Percentiles rank a stretch among this genome's conserved stretches.
Conservation (phyloP, 108 stramenopile genomes). For the Epithemia pelagica region DNA sequence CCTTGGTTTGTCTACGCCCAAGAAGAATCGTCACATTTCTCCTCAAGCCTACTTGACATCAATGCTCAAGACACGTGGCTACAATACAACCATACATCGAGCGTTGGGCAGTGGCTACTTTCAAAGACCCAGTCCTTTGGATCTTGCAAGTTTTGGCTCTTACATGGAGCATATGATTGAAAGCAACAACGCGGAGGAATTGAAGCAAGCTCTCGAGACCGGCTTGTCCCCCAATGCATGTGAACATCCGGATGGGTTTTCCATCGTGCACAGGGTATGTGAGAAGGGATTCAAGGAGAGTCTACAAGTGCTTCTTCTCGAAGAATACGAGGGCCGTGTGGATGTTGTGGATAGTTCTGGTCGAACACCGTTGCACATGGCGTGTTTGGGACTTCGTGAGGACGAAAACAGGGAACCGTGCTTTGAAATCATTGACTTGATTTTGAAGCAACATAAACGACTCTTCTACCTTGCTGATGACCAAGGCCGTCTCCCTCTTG, state of each 20-base stretch:
- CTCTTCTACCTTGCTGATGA: neutral
- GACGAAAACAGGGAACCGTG: neutral
- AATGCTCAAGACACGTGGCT: neutral
- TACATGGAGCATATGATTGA: neutral
- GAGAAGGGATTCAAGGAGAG: neutral
- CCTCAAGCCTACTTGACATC: neutral
- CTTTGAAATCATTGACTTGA: neutral
- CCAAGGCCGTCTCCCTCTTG: neutral
- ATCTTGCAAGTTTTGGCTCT: neutral
- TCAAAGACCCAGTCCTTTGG: neutral
- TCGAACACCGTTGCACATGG: neutral
- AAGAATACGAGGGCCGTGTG: neutral
- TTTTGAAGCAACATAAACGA: neutral
- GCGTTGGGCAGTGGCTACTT: neutral
- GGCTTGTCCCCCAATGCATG: neutral
- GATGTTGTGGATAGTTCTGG: neutral
- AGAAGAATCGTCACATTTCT: neutral
- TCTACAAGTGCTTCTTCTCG: neutral
- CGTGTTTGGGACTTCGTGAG: too few species aligned
- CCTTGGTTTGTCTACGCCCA: too few species aligned
- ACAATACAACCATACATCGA: neutral
- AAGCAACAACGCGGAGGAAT: neutral
- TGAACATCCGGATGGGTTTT: neutral
- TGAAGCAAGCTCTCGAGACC: neutral
- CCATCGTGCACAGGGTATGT: neutral